Evolutionary conservation across 164 flowering plant species (phyloP).

Genomic region (Berberis thunbergii): DNA sequence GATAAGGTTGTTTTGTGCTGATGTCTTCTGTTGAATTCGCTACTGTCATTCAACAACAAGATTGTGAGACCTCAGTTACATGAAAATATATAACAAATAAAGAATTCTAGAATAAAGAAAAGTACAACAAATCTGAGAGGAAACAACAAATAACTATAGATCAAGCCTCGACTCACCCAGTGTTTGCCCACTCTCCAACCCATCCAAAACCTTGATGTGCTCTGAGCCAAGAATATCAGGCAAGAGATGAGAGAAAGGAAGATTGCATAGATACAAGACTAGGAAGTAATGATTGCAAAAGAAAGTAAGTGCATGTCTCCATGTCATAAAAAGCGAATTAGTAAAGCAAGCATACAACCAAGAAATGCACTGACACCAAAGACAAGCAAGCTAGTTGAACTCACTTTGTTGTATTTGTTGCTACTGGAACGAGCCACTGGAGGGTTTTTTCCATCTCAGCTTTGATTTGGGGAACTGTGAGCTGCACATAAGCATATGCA

Average conservation of each 20-base stretch:
- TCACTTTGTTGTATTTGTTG: conserved; percentile 65
- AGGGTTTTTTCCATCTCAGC: conserved; percentile 72
- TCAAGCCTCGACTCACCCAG: conserved; percentile 36
- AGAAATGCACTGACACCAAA: background rate
- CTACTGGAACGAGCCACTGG: conserved; percentile 71
- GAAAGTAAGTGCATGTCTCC: background rate
- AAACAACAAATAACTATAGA: no score
- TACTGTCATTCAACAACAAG: conserved; percentile 26
- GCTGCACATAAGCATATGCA: conserved; percentile 29
- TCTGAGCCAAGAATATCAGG: conserved; percentile 24
- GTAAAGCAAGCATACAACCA: no score
- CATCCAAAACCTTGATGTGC: conserved; percentile 86
- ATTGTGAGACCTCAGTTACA: background rate
- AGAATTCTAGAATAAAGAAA: background rate
- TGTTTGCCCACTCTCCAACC: conserved; percentile 87
- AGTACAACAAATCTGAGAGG: no score
- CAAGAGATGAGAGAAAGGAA: background rate
- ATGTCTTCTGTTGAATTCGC: conserved; percentile 35
- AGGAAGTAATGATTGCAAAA: background rate
- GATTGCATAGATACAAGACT: background rate
- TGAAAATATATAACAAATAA: conserved; percentile 5
- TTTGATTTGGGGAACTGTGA: conserved; percentile 46
- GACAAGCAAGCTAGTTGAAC: conserved; percentile 5
- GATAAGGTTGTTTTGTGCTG: conserved; percentile 18
- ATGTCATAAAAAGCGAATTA: no score